phyloP scores from a whole-genome alignment of 2,329 filamentous ascomycete species.

The Chrysoporthe austroafricana region DNA sequence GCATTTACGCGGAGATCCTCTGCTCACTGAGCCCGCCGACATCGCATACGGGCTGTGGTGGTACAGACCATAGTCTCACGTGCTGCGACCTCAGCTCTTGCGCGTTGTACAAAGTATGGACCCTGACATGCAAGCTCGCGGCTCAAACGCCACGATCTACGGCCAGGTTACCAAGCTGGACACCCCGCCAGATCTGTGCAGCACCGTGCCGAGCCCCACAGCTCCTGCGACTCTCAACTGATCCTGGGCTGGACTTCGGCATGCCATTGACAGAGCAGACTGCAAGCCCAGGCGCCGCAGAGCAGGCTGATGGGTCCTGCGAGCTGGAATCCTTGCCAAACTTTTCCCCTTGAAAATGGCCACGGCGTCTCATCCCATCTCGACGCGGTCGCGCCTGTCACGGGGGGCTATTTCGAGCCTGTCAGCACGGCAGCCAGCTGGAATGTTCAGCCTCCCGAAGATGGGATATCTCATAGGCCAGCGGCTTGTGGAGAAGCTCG shows the following conservation, averaged over 20 bases:
- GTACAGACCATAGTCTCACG: slow-evolving; percentile 1
- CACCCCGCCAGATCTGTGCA: slow-evolving; percentile 17
- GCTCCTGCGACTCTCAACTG: neutral
- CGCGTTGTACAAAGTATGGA: slow-evolving; percentile 13
- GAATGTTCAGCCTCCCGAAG: slow-evolving; percentile 1
- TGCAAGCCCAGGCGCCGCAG: neutral
- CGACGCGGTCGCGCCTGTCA: neutral
- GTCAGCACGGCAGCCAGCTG: slow-evolving; percentile 1
- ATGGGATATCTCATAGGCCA: slow-evolving; percentile 15
- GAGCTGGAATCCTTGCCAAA: neutral
- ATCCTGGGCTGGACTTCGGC: neutral
- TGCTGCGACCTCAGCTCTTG: slow-evolving; percentile 10
- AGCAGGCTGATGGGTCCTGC: neutral
- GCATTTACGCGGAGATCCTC: slow-evolving; percentile 1
- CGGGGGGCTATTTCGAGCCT: neutral
- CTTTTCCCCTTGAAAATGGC: neutral
- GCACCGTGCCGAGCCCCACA: neutral
- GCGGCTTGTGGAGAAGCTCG: slow-evolving; percentile 8
- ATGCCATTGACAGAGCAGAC: neutral
- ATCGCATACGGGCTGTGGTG: slow-evolving; percentile 6
- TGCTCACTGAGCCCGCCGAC: neutral
- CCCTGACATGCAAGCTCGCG: slow-evolving; percentile 14
- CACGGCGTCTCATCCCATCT: slow-evolving; percentile 14
- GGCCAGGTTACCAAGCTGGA: slow-evolving; percentile 15
- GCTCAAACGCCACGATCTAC: slow-evolving; percentile 25